Evolutionary conservation across 2,329 filamentous ascomycete genomes (phyloP).

Genomic region (Conoideocrella luteorostrata): DNA sequence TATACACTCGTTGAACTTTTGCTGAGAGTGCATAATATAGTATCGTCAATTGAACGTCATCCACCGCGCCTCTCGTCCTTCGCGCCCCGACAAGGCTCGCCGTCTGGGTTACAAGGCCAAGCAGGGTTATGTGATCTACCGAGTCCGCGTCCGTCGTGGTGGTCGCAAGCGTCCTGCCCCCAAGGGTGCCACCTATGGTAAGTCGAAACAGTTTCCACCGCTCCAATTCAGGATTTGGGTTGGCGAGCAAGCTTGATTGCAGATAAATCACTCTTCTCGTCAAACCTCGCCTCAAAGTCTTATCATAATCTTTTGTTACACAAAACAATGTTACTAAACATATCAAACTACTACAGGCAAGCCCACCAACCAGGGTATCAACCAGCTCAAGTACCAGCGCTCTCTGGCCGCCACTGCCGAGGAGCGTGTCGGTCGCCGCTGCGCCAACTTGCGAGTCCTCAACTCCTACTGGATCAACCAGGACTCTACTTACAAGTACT

Average conservation of each 20-base stretch:
- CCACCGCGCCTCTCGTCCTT: conserved; percentile 96
- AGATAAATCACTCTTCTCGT: too few relatives aligned
- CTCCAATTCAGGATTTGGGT: too few relatives aligned
- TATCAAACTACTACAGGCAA: conserved; percentile 61
- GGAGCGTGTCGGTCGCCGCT: conserved; percentile 99
- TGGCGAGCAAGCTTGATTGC: too few relatives aligned
- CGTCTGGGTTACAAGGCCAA: conserved; percentile 99
- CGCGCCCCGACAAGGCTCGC: conserved; percentile 98
- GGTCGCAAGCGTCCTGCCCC: conserved; percentile 93
- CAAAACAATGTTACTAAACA: not conserved
- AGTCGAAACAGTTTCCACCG: too few relatives aligned
- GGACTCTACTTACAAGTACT: conserved; percentile 99
- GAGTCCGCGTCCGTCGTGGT: conserved; percentile 95
- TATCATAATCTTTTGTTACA: not conserved
- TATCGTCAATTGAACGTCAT: conserved; percentile 99
- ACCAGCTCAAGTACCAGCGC: conserved; percentile 99
- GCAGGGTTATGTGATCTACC: conserved; percentile 99
- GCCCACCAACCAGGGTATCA: conserved; percentile 99
- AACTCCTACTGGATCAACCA: conserved; percentile 99
- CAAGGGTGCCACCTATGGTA: conserved; percentile 99
- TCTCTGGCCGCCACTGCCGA: conserved; percentile 96
- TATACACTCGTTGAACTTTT: conserved; percentile 99
- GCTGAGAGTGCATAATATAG: conserved; percentile 99
- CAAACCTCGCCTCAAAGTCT: too few relatives aligned
- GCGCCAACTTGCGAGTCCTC: conserved; percentile 97